phyloP scores from a whole-genome alignment of 768 basidiomycete species.

The Strobilomyces echinocephalus region DNA sequence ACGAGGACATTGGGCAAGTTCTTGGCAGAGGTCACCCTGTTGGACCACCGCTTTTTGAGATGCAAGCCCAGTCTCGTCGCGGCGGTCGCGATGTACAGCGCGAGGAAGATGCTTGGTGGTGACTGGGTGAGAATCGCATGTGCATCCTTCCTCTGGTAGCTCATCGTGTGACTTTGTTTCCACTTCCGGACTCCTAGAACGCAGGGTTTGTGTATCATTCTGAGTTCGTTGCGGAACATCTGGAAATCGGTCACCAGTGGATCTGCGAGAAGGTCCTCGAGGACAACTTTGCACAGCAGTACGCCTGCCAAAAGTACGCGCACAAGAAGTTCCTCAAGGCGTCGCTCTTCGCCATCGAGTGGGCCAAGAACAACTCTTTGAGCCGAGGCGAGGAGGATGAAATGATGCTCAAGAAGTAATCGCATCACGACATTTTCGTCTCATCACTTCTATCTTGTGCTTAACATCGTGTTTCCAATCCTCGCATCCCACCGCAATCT shows the following conservation, averaged over 20 bases:
- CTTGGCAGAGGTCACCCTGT: constrained; percentile 89
- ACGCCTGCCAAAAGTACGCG: constrained; percentile 94
- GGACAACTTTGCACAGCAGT: constrained; percentile 72
- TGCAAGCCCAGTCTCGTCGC: constrained; percentile 93
- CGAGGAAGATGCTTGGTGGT: constrained; percentile 89
- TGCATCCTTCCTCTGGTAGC: constrained; percentile 6
- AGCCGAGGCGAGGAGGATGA: constrained; percentile 31
- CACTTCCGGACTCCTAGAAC: constrained; percentile 49
- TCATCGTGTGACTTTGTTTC: constrained; percentile 33
- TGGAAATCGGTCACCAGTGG: constrained; percentile 73
- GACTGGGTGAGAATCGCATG: constrained; percentile 76
- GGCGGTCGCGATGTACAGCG: constrained; percentile 96
- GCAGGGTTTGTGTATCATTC: constrained; percentile 92
- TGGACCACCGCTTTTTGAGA: constrained; percentile 89
- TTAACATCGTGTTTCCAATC: constrained; percentile 34
- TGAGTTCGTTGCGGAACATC: constrained; percentile 83
- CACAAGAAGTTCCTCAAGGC: constrained; percentile 98
- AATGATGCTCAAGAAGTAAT: constrained; percentile 31
- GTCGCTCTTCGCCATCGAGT: constrained; percentile 69
- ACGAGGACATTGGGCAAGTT: constrained; percentile 97
- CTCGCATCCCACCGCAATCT: constrained; percentile 33
- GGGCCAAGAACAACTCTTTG: constrained; percentile 52
- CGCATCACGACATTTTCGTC: constrained; percentile 20
- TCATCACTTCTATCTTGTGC: constrained; percentile 28
- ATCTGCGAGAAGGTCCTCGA: constrained; percentile 82